Evolutionary conservation across 306 rosid species (phyloP).

Genomic region (Citrullus colocynthis): DNA sequence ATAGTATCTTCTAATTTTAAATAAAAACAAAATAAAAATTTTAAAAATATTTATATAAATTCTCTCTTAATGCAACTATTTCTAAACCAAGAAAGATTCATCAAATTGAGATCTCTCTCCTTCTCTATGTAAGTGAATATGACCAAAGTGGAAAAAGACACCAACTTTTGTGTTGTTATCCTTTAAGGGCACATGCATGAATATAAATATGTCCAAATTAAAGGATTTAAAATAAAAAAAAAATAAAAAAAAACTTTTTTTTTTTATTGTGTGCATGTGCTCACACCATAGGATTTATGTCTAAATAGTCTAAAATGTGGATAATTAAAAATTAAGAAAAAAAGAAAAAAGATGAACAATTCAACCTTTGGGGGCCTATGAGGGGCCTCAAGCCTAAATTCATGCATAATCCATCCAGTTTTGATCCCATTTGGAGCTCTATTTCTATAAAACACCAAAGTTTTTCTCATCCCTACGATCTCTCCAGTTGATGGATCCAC

Average conservation of each 20-base stretch:
- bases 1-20: background rate
- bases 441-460: conserved; percentile 74
- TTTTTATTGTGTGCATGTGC: background rate
- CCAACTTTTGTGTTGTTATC: background rate
- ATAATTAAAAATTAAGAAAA: background rate
- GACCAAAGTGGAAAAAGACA: conserved; percentile 11
- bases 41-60: background rate
- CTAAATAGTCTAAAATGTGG: background rate
- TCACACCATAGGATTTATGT: background rate
- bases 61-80: background rate
- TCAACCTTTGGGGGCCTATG: conserved; percentile 92
- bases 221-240: background rate
- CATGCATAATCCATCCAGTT: conserved; percentile 98
- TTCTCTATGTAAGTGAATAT: background rate
- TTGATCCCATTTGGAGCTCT: conserved; percentile 94
- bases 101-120: background rate
- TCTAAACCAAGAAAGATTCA: background rate
- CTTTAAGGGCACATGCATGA: conserved; percentile 5
- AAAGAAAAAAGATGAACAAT: background rate
- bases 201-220: background rate
- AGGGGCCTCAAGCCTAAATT: conserved; percentile 94
- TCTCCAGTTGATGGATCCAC: conserved; percentile 52
- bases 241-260: background rate
- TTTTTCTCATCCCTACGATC: conserved; percentile 89
- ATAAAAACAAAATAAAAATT: background rate